Percentiles rank a stretch among this genome's conserved stretches.
Conservation (phyloP, 306 rosid genomes). For the Quercus bicolor region DNA sequence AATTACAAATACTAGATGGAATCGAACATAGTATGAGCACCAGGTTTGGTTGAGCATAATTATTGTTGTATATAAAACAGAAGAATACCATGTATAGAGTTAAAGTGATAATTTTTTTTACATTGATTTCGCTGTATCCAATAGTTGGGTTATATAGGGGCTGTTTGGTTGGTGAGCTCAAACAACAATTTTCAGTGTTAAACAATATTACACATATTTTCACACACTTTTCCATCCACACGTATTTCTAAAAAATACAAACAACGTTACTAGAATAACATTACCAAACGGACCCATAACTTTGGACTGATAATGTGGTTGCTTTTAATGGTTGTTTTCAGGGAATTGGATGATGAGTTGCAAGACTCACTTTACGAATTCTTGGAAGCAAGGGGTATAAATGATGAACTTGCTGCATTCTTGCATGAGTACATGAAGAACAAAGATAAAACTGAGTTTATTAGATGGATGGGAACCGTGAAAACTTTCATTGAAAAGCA, state of each 20-base stretch:
- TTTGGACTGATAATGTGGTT: background rate
- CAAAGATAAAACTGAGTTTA: slow-evolving; percentile 68
- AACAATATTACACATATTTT: too few relatives aligned
- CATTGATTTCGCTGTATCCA: background rate
- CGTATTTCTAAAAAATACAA: too few relatives aligned
- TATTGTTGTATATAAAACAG: background rate
- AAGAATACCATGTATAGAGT: background rate
- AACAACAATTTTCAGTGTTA: too few relatives aligned
- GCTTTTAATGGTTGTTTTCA: slow-evolving; percentile 32
- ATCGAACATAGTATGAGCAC: background rate
- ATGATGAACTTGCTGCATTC: slow-evolving; percentile 63
- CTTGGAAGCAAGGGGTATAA: slow-evolving; percentile 75
- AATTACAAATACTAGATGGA: background rate
- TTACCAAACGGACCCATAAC: background rate
- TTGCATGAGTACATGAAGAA: slow-evolving; percentile 68
- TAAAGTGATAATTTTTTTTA: background rate
- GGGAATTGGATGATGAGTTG: slow-evolving; percentile 87
- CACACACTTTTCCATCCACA: too few relatives aligned
- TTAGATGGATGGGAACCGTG: slow-evolving; percentile 74
- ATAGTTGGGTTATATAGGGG: background rate
- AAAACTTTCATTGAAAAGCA: slow-evolving; percentile 65
- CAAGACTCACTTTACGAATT: slow-evolving; percentile 69
- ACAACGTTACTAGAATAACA: too few relatives aligned
- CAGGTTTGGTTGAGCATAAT: background rate
- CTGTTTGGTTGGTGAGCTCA: too few relatives aligned